These are phyloP conservation scores for Atalantia buxifolia DNA, from an alignment of 345 rosid genomes.

Conservation along the genomic window DNA sequence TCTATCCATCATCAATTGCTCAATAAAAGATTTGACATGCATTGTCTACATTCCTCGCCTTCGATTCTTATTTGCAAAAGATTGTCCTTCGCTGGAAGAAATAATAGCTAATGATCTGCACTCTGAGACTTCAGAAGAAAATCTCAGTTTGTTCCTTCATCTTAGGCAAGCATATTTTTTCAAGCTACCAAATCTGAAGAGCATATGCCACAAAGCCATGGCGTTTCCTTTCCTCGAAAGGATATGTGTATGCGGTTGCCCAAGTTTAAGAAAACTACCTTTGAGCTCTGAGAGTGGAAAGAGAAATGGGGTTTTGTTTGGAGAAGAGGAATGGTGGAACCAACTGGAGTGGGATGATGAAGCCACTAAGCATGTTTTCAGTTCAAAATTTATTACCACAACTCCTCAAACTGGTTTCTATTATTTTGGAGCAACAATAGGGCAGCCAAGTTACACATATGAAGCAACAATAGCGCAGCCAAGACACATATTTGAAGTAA, in stretches of 20 bases:
- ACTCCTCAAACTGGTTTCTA: too few species aligned
- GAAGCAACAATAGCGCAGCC: too few species aligned
- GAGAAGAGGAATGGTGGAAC: conserved; percentile 18
- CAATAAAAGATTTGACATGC: too few species aligned
- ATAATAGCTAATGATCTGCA: background rate
- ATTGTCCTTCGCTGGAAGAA: background rate
- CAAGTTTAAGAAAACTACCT: conserved; percentile 19
- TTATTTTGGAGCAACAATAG: too few species aligned
- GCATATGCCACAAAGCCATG: conserved; percentile 5
- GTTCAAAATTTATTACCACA: background rate
- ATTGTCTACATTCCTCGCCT: background rate
- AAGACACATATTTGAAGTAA: too few species aligned
- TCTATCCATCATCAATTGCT: too few species aligned
- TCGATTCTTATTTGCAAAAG: background rate
- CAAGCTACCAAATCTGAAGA: conserved; percentile 5
- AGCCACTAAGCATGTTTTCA: conserved; percentile 4
- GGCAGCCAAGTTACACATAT: too few species aligned
- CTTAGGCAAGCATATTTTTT: too few species aligned
- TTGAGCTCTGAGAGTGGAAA: background rate
- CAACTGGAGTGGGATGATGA: conserved; percentile 25
- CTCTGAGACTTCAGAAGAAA: too few species aligned
- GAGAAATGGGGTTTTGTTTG: background rate
- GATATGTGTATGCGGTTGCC: background rate
- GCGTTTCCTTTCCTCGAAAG: conserved; percentile 15
- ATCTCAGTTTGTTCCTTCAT: too few species aligned